phyloP scores from a whole-genome alignment of 192 early-diverging fungal genomes.

The Podila epicladia region DNA sequence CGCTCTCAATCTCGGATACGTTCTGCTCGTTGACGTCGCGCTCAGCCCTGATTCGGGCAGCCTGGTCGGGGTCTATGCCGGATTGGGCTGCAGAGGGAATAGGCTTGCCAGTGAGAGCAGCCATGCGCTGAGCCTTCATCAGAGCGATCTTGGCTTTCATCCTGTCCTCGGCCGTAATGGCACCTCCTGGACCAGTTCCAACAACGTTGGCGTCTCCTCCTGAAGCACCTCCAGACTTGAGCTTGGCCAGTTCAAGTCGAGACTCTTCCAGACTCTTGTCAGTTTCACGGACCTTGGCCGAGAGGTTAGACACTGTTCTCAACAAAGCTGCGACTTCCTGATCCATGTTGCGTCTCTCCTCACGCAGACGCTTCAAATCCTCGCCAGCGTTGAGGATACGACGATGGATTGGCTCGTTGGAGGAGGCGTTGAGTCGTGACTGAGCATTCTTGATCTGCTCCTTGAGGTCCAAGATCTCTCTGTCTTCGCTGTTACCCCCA shows the following conservation, averaged over 20 bases:
- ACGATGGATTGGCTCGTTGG: conserved; percentile 29
- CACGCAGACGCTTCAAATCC: conserved; percentile 56
- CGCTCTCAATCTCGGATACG: conserved; percentile 54
- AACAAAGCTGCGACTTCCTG: conserved; percentile 53
- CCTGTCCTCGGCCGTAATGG: conserved; percentile 61
- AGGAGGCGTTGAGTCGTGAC: conserved; percentile 14
- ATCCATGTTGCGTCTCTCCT: conserved; percentile 59
- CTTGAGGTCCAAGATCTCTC: conserved; percentile 55
- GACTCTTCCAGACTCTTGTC: conserved; percentile 57
- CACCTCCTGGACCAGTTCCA: conserved; percentile 63
- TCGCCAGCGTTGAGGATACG: conserved; percentile 42
- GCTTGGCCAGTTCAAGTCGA: conserved; percentile 52
- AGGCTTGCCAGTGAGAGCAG: conserved; percentile 57
- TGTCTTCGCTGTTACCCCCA: conserved; percentile 32
- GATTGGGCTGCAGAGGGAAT: conserved; percentile 33
- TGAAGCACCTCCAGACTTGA: conserved; percentile 26
- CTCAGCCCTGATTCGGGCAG: conserved; percentile 45
- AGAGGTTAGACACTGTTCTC: conserved; percentile 41
- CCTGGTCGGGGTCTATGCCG: conserved; percentile 58
- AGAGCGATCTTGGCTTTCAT: conserved; percentile 63
- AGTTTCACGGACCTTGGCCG: conserved; percentile 54
- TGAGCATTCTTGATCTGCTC: conserved; percentile 55
- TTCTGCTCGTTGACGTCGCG: conserved; percentile 52
- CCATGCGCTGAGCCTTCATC: conserved; percentile 62
- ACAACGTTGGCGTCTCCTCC: conserved; percentile 35